Conservation (phyloP, 1,284 basidiomycete species). For the Trichosporon sp. region DNA sequence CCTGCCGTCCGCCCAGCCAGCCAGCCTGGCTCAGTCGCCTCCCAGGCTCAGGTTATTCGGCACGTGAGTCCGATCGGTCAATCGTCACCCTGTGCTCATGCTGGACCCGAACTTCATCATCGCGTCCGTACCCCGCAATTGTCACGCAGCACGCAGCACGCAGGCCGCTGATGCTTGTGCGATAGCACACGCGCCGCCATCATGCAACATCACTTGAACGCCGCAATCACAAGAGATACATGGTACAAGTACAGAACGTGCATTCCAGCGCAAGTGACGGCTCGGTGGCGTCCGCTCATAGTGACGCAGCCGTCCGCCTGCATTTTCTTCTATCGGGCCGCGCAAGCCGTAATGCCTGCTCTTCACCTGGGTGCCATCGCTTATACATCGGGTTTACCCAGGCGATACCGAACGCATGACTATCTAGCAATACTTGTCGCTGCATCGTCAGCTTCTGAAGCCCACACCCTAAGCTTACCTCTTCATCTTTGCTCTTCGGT, state of each 20-base stretch:
- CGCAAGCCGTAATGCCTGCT: background rate
- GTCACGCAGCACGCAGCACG: background rate
- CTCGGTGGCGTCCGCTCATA: background rate
- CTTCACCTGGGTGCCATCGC: too few species aligned
- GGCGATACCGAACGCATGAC: background rate
- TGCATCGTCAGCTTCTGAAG: background rate
- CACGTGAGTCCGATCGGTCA: background rate
- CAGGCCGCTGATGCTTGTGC: too few species aligned
- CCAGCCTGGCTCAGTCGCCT: too few species aligned
- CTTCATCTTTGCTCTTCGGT: slow-evolving; percentile 83
- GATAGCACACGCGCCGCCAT: background rate
- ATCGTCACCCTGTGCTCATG: background rate
- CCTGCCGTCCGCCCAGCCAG: background rate
- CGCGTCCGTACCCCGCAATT: background rate
- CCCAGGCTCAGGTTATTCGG: too few species aligned
- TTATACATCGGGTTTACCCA: too few species aligned
- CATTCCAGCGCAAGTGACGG: too few species aligned
- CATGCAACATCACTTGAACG: background rate
- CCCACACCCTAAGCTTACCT: slow-evolving; percentile 61
- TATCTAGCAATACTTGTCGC: background rate
- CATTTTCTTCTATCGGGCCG: background rate
- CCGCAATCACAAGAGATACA: background rate
- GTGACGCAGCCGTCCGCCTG: background rate
- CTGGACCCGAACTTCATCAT: background rate
- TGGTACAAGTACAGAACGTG: background rate